Evolutionary conservation across 1,284 basidiomycete genomes (phyloP), one percentile per base, ranked within the genome.

Genomic region (Stereum hirsutum): DNA sequence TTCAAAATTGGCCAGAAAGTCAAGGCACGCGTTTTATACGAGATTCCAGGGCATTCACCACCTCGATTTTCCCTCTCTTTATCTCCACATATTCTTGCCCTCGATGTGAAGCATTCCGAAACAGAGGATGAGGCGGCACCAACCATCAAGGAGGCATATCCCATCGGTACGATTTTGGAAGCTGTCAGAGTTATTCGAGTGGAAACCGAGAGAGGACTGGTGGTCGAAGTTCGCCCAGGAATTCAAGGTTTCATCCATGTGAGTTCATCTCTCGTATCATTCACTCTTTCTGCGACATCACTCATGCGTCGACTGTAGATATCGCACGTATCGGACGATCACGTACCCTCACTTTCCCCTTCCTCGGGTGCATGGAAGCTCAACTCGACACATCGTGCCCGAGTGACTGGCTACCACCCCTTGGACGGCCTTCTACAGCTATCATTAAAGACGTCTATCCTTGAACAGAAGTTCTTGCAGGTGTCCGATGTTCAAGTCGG

Each of bases 281-380:
- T 26, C 12, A 28, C 23, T 21, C 27, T 31, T 12, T 46, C 24
- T 23, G n/a, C n/a, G n/a, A 10, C 10, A n/a, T 11, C 10, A 35
- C 15, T 35, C 10, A 14, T 20, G 15, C 11, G 23, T 20, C 11
- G 7, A 12, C 11, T 31, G 5, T 52, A 94, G 90, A 97, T 98
- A 55, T 97, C 95, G 10, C 90, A 94, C 60, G 74, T 89, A 21
- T 87, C 92, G 14, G 94, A 99, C 59, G 90, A 94, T 42, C 91
- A 94, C 57, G 70, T 94, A 21, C 78, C 87, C 10, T 74, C 81
- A 6, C 67, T 98, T 8, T 80, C 84, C 2, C 52, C 68, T 10
- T 68, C 75, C 14, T 80, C 82, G 5, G 87, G 89, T 15, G 75
- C 81, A 34, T 96, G 86, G 84, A 88, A 83, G 61, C 56, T 78